Evolutionary conservation across 768 basidiomycete species (phyloP).

Genomic region (Tylopilus intermedius): DNA sequence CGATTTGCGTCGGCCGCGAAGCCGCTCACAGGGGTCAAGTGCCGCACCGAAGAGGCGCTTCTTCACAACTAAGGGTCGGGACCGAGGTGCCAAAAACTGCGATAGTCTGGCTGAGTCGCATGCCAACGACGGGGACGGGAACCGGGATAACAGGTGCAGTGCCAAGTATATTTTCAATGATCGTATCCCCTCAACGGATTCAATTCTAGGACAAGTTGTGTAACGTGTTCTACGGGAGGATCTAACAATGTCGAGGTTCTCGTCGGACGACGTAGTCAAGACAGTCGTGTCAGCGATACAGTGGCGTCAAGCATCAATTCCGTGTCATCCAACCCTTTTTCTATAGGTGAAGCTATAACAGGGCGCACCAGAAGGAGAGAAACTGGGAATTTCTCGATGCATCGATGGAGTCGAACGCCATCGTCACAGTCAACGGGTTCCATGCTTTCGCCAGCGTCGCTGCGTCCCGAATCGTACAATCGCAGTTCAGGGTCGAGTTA

Average conservation of each 20-base stretch:
- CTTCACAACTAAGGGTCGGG: conserved; percentile 16
- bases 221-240: conserved; percentile 11
- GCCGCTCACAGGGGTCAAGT: conserved; percentile 3
- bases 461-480: background rate
- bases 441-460: background rate
- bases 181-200: background rate
- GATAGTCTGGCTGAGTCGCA: background rate
- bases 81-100: background rate
- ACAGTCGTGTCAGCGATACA: background rate
- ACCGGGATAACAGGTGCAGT: conserved; percentile 7
- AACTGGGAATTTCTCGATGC: background rate
- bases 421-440: background rate
- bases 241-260: background rate
- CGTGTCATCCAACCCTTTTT: background rate
- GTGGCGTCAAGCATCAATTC: conserved; percentile 2
- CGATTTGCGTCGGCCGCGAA: conserved; percentile 3
- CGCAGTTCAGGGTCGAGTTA: background rate
- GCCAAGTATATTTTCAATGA: background rate
- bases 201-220: conserved; percentile 4
- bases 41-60: background rate
- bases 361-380: background rate
- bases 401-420: background rate
- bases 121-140: background rate
- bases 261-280: background rate
- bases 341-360: background rate